phyloP scores from a whole-genome alignment of 2,329 filamentous ascomycete species.

The Claviceps fusiformis region DNA sequence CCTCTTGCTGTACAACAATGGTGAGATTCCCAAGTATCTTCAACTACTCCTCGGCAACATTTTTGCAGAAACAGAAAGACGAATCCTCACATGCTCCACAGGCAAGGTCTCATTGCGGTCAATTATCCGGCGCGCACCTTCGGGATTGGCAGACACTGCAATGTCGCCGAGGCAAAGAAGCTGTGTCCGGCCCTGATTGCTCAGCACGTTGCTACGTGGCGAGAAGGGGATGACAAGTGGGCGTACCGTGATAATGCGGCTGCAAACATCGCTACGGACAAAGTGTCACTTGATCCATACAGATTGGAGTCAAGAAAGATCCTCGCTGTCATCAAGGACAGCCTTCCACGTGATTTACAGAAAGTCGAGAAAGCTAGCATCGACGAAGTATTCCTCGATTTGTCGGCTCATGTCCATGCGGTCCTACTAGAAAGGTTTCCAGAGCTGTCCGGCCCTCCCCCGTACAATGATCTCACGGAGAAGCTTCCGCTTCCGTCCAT shows the following conservation, averaged over 20 bases:
- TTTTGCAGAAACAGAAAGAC: neutral
- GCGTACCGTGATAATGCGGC: slow-evolving; percentile 74
- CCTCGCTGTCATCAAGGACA: slow-evolving; percentile 61
- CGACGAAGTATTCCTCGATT: slow-evolving; percentile 89
- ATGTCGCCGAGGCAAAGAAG: slow-evolving; percentile 68
- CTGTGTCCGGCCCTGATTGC: slow-evolving; percentile 71
- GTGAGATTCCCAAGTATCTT: slow-evolving; percentile 26
- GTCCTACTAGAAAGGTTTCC: slow-evolving; percentile 65
- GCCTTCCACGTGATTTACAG: slow-evolving; percentile 50
- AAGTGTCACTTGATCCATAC: slow-evolving; percentile 90
- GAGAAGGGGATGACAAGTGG: slow-evolving; percentile 85
- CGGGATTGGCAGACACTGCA: slow-evolving; percentile 69
- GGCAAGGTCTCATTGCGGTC: slow-evolving; percentile 87
- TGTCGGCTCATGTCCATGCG: slow-evolving; percentile 71
- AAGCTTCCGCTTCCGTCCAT: slow-evolving; percentile 54
- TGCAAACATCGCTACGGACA: slow-evolving; percentile 70
- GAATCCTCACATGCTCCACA: slow-evolving; percentile 14
- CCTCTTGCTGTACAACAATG: slow-evolving; percentile 93
- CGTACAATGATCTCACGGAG: slow-evolving; percentile 60
- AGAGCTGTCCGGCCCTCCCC: slow-evolving; percentile 50
- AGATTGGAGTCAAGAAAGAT: slow-evolving; percentile 74
- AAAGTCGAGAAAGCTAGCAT: slow-evolving; percentile 87
- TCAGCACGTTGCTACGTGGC: slow-evolving; percentile 92
- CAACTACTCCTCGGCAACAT: neutral
- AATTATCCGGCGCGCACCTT: slow-evolving; percentile 83